Conservation (phyloP, 345 rosid genomes). For the Psidium friedrichsthalianum region DNA sequence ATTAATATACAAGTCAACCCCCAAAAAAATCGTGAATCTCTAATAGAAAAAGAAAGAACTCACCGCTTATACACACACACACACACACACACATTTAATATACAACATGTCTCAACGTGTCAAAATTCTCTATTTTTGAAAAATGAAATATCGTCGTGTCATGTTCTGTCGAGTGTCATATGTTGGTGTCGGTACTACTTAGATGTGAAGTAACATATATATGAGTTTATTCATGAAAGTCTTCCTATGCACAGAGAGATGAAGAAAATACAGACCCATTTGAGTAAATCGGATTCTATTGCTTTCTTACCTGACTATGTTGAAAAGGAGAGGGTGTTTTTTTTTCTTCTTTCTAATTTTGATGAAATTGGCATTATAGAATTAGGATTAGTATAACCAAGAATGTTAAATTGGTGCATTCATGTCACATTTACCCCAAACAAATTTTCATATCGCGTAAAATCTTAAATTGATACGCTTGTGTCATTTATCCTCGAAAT, state of each 20-base stretch:
- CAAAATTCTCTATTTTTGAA: too few relatives aligned
- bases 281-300: background rate
- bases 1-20: too few relatives aligned
- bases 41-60: too few relatives aligned
- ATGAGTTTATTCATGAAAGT: background rate
- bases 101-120: too few relatives aligned
- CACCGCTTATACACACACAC: too few relatives aligned
- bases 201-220: background rate
- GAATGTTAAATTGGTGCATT: background rate
- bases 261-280: background rate
- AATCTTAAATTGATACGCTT: rapidly evolving
- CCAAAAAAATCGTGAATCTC: too few relatives aligned
- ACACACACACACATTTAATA: too few relatives aligned
- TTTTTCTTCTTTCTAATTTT: background rate
- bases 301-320: background rate
- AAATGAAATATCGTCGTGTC: too few relatives aligned
- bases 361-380: background rate
- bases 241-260: too few relatives aligned
- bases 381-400: background rate
- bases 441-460: background rate
- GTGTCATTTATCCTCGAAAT: background rate
- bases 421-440: rapidly evolving
- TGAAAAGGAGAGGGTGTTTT: background rate
- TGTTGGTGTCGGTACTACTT: too few relatives aligned
- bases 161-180: too few relatives aligned